Evolutionary conservation across 2,329 filamentous ascomycete species (phyloP).

Genomic region (Talaromyces islandicus): DNA sequence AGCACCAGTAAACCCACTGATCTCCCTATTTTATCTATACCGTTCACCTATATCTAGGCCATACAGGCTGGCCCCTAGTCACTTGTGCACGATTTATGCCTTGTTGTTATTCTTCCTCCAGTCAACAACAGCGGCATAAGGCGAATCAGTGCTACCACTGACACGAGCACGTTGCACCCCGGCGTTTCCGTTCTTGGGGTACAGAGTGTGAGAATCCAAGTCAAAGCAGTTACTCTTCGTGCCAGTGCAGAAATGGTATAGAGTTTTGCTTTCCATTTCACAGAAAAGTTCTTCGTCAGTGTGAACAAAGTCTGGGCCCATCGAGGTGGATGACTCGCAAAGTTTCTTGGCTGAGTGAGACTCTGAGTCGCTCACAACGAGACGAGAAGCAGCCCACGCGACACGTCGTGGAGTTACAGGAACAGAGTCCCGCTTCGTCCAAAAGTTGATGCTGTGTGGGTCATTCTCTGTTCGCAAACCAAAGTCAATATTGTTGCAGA

Average conservation of each 20-base stretch:
- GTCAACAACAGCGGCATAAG: not conserved
- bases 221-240: not conserved
- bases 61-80: not conserved
- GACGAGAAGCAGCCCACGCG: not conserved
- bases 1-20: not conserved
- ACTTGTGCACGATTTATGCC: not conserved
- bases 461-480: not conserved
- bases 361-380: not conserved
- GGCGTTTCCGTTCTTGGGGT: not conserved
- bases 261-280: not conserved
- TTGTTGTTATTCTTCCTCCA: not conserved
- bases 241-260: not conserved
- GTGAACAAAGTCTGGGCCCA: not conserved
- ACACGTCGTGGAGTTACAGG: not conserved
- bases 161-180: constrained; percentile 6
- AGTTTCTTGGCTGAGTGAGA: not conserved
- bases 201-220: constrained; percentile 16
- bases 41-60: not conserved
- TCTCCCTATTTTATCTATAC: not conserved
- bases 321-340: not conserved
- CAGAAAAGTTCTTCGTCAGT: not conserved
- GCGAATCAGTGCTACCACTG: not conserved
- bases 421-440: not conserved
- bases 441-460: not conserved
- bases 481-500: not conserved